These are phyloP conservation scores for Diplocarpon mali DNA, from an alignment of 2,329 filamentous ascomycete genomes.

Conservation along the genomic window DNA sequence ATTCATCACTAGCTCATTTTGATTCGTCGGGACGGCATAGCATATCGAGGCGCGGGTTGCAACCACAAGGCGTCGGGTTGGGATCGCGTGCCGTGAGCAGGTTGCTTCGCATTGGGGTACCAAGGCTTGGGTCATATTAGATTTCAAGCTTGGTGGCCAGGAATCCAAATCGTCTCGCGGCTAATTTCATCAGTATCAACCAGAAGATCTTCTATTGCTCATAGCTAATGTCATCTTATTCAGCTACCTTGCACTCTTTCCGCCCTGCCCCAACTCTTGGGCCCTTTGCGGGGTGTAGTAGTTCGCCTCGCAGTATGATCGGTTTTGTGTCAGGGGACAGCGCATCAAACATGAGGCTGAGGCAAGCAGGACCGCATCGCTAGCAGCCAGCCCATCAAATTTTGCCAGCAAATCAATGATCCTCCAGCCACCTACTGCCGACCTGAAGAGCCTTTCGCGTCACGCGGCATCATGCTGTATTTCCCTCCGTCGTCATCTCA, in stretches of 20 bases:
- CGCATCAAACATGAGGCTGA: conserved; percentile 5
- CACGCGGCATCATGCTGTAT: not conserved
- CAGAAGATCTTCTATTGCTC: no score
- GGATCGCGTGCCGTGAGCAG: conserved; percentile 1
- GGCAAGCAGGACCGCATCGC: not conserved
- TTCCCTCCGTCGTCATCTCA: conserved; percentile 44
- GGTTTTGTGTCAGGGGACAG: conserved; percentile 1
- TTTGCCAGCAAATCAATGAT: conserved; percentile 1
- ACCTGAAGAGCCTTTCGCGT: not conserved
- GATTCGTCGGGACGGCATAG: not conserved
- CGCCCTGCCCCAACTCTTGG: not conserved
- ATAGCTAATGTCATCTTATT: no score
- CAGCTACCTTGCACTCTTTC: no score
- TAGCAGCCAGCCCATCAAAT: not conserved
- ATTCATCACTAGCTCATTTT: not conserved
- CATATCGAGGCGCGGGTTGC: conserved; percentile 4
- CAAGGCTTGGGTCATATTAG: no score
- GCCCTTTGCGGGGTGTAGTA: not conserved
- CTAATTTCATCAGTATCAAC: no score
- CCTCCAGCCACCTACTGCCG: not conserved
- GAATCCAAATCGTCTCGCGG: no score
- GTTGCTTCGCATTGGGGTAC: not conserved
- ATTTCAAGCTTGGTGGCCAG: no score
- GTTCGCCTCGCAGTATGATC: not conserved
- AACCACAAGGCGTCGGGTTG: conserved; percentile 3